Evolutionary conservation across 306 rosid species (phyloP), one percentile per base, ranked within the genome.

Genomic region (Trichosanthes truncata): DNA sequence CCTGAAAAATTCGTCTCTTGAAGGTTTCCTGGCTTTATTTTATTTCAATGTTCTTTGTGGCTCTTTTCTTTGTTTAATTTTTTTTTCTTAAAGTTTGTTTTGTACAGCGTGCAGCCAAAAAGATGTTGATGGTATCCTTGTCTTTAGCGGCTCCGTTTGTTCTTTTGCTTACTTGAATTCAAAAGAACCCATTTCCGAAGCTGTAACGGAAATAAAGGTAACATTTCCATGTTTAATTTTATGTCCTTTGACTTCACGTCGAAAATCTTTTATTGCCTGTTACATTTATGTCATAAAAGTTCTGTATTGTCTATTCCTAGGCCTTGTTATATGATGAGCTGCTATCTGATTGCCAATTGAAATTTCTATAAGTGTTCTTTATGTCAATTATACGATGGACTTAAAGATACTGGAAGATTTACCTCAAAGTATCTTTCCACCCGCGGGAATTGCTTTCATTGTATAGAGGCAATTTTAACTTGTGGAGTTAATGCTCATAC

Each of bases 151-250:
- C 46, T 86, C 85, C 0, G 81, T 95, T 59, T 91, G 97, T 87
- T 95, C 97, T 74, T 91, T 89, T 87, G 97, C 97, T 35, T 92
- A 89, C 81, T 79, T 91, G 82, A 90, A 89, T 84, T 79, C 89
- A 12, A 91, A 89, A 84, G 98, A 92, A 85, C 88, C 97, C 76
- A 78, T 87, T 79, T 89, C 91, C 81, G 91, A 89, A 85, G 98
- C 93, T 43, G 72, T 92, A 81, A 69, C 83, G 53, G 93, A 95
- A 79, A 83, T 95, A 80, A 95, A 92, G 97, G 97, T 91, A 87
- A 76, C 60, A 21, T 66, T 63, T 79, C 45, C 81, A 66, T 36
- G 38, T n/a, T 20, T 23, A 48, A 7, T 72, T 25, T 49, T 41
- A 69, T 12, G n/a, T 23, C 48, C 26, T 20, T 53, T 46, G 31